Conservation (phyloP, 768 basidiomycete species). For the Suillus americanus region DNA sequence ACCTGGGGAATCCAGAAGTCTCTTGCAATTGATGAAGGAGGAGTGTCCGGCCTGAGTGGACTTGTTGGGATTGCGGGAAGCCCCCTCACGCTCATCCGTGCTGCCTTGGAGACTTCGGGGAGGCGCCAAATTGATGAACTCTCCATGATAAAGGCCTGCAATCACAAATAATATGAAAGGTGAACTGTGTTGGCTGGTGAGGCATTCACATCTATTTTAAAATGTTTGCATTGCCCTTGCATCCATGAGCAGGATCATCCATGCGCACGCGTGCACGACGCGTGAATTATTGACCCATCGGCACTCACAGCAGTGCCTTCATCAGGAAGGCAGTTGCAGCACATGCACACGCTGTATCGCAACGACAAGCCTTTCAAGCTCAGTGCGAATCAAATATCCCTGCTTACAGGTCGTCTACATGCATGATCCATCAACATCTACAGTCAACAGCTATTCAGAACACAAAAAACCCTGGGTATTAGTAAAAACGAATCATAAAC, state of each 20-base stretch:
- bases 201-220: neutral
- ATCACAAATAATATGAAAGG: neutral
- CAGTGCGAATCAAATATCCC: neutral
- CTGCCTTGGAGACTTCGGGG: constrained; percentile 3
- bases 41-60: constrained; percentile 5
- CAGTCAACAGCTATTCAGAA: constrained; percentile 2
- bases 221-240: neutral
- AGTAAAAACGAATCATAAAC: neutral
- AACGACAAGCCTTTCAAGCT: neutral
- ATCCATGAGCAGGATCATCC: neutral
- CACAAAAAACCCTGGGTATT: constrained; percentile 11
- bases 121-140: constrained; percentile 8
- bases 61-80: constrained; percentile 27
- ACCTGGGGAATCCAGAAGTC: constrained; percentile 94
- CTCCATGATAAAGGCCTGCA: constrained; percentile 21
- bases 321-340: neutral
- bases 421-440: constrained; percentile 1
- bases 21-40: constrained; percentile 36
- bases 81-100: constrained; percentile 26
- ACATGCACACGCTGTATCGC: neutral
- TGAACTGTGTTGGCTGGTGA: neutral
- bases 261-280: neutral
- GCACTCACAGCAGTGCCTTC: neutral
- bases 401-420: neutral
- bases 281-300: neutral